phyloP scores from a whole-genome alignment of 2,329 filamentous ascomycete genomes.

The Alternaria angustiovoidea region DNA sequence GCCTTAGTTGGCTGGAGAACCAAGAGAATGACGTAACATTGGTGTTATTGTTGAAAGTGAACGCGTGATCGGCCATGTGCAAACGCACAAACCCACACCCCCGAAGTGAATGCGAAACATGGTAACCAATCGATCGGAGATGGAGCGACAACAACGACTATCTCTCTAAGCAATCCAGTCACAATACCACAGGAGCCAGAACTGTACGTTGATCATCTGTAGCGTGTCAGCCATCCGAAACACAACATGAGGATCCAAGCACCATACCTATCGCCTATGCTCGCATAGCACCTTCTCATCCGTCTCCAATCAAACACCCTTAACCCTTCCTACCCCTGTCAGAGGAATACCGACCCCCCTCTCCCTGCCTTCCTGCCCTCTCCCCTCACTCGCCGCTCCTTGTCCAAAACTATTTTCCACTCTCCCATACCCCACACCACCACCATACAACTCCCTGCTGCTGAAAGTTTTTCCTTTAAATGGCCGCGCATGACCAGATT shows the following conservation, averaged over 20 bases:
- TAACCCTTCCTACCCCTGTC: constrained; percentile 27
- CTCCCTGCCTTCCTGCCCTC: constrained; percentile 5
- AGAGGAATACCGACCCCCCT: constrained; percentile 16
- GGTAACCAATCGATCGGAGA: too few species aligned
- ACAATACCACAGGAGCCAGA: not conserved
- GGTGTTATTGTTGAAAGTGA: not conserved
- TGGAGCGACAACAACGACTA: not conserved
- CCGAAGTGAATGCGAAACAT: not conserved
- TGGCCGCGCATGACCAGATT: constrained; percentile 23
- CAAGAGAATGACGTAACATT: not conserved
- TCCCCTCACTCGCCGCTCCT: not conserved
- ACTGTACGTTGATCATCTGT: not conserved
- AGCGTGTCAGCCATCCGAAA: not conserved
- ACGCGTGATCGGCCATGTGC: not conserved
- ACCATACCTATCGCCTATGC: not conserved
- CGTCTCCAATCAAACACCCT: constrained; percentile 16
- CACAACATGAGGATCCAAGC: not conserved
- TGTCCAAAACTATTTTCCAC: not conserved
- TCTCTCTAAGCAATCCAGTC: not conserved
- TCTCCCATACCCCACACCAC: constrained; percentile 20
- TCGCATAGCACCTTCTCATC: not conserved
- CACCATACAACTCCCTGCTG: constrained; percentile 16
- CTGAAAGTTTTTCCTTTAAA: constrained; percentile 18
- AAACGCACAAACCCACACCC: not conserved
- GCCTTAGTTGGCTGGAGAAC: not conserved